These are phyloP conservation scores for Syncephalastrum monosporum DNA, from an alignment of 371 early-diverging fungal species.

Conservation along the genomic window DNA sequence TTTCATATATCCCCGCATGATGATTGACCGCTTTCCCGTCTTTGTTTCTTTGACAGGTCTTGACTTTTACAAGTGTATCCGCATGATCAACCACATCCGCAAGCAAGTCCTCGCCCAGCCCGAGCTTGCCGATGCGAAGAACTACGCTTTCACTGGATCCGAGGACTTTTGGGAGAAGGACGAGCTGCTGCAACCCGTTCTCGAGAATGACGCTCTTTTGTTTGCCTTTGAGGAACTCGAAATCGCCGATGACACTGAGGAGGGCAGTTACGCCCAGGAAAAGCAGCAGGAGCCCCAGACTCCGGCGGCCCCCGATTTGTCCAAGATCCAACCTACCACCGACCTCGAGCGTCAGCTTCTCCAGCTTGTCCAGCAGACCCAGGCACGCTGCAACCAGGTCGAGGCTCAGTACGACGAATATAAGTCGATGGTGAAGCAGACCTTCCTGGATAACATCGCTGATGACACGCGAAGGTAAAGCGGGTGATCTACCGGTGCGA, in stretches of 20 bases:
- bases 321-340: slow-evolving; percentile 37
- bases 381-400: slow-evolving; percentile 48
- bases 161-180: slow-evolving; percentile 74
- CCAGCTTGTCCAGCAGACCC: slow-evolving; percentile 45
- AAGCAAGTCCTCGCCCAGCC: slow-evolving; percentile 29
- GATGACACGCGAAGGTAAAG: slow-evolving; percentile 27
- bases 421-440: slow-evolving; percentile 64
- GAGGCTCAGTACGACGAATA: slow-evolving; percentile 70
- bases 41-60: slow-evolving; percentile 35
- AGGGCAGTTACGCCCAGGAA: slow-evolving; percentile 17
- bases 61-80: slow-evolving; percentile 86
- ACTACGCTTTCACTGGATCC: slow-evolving; percentile 40
- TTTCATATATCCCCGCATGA: slow-evolving; percentile 7
- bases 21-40: neutral
- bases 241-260: slow-evolving; percentile 41
- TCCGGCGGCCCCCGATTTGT: slow-evolving; percentile 10
- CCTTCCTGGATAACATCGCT: slow-evolving; percentile 62
- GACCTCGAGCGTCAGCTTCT: slow-evolving; percentile 59
- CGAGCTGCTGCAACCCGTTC: slow-evolving; percentile 68
- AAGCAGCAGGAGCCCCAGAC: slow-evolving; percentile 8
- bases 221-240: slow-evolving; percentile 74
- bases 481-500: too few species aligned
- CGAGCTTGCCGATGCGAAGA: slow-evolving; percentile 19
- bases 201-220: slow-evolving; percentile 82
- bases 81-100: slow-evolving; percentile 84